Base-by-base conservation (phyloP, 306 rosid genomes). In the Purshia tridentata region DNA sequence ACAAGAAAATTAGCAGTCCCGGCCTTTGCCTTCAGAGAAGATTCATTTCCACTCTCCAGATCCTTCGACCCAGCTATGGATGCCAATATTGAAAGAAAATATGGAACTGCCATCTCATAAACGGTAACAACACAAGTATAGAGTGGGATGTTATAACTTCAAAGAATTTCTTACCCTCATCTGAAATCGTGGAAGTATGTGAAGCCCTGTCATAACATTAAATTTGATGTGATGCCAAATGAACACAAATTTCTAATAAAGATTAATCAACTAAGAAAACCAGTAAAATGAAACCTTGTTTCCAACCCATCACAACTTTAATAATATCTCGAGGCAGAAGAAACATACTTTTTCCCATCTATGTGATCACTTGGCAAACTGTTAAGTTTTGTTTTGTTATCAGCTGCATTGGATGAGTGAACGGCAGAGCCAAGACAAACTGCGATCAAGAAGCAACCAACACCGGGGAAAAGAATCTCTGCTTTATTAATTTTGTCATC, bases 391-490 rank as follows among this genome's bases (percentile, higher is more conserved):
- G 72, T 86, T 70, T 86, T 81, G 58, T 90, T 87, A 83, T 93
- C 98, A 72, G 90, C 82, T 56, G 88, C 84, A 79, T 93, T 93
- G 73, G 98, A 93, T 70, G 96, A 79, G 84, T 93, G 97, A 75
- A 93, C 92, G 71, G 86, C 85, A 72, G 92, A 87, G 55, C 96
- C 98, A 62, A 90, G 86, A 80, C 91, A 93, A 67, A 90, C 97
- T 2, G 97, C 98, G 35, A 90, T 65, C 80, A 93, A 81, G 84
- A 93, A 93, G 88, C 97, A 90, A 68, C 76, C 98, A 74, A 93
- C 98, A 35, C 98, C 98, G 1, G 97, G 87, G 82, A 93, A 93
- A 82, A 90, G 92, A 76, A 93, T 85, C 81, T 89, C 88, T 6
- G 97, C 98, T 66, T 65, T 89, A 16, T 90, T 93, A 69, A 93